phyloP scores from a whole-genome alignment of 2,329 filamentous ascomycete species.

The Scopulariopsis brevicaulis region DNA sequence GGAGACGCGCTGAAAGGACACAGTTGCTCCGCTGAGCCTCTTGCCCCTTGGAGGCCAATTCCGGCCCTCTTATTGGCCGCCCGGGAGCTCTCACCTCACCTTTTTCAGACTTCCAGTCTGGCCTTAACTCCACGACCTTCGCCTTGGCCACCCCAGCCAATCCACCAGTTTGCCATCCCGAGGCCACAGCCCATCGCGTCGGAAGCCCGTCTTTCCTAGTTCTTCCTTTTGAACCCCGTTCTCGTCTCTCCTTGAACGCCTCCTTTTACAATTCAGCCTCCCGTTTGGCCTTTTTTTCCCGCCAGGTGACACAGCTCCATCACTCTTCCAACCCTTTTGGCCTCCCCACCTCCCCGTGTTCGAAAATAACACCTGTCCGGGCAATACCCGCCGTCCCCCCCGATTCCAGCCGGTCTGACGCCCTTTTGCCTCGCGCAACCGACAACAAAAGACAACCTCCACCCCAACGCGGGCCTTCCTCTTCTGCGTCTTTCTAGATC shows the following conservation, averaged over 20 bases:
- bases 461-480: neutral
- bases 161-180: neutral
- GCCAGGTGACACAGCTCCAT: neutral
- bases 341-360: slow-evolving; percentile 1
- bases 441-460: neutral
- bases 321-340: neutral
- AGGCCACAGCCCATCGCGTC: neutral
- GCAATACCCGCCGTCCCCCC: neutral
- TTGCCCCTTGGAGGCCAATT: neutral
- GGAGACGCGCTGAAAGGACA: slow-evolving; percentile 2
- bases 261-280: neutral
- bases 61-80: slow-evolving; percentile 1
- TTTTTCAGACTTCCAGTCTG: slow-evolving; percentile 1
- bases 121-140: neutral
- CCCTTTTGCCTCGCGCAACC: neutral
- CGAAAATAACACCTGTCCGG: slow-evolving; percentile 6
- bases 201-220: neutral
- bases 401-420: slow-evolving; percentile 4
- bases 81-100: neutral
- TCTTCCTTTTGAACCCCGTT: neutral
- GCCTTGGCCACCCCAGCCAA: neutral
- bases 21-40: neutral
- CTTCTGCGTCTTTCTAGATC: neutral
- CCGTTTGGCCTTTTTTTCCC: neutral
- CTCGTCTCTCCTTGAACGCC: neutral